These are phyloP conservation scores for Moesziomyces sp. DNA, from an alignment of 1,284 basidiomycete genomes.

Conservation along the genomic window DNA sequence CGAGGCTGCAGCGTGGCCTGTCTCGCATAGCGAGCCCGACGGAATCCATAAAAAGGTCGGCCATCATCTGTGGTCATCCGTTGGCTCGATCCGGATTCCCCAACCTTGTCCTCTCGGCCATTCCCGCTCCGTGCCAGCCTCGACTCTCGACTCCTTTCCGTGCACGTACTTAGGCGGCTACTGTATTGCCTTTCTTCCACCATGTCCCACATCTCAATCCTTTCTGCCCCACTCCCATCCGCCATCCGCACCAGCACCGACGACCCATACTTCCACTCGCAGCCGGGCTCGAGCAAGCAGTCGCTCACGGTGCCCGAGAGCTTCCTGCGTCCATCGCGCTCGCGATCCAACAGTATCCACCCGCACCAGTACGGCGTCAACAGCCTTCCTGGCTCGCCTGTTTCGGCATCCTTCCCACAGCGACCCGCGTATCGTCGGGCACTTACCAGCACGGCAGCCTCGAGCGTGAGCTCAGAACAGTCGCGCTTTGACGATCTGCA, in stretches of 20 bases:
- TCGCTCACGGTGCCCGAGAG: constrained; percentile 18
- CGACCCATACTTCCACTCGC: constrained; percentile 14
- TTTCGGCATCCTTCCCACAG: constrained; percentile 15
- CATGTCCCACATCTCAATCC: constrained; percentile 37
- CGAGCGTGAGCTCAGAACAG: constrained; percentile 13
- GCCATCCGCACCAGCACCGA: constrained; percentile 16
- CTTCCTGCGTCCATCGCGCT: constrained; percentile 10
- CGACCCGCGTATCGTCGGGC: constrained; percentile 22
- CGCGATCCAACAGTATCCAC: constrained; percentile 15
- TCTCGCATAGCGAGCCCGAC: constrained; percentile 10
- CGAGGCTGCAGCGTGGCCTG: constrained; percentile 14
- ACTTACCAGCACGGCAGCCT: constrained; percentile 17
- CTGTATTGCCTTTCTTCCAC: constrained; percentile 7
- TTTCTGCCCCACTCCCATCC: constrained; percentile 17
- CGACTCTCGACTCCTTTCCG: no score
- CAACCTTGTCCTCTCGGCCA: not conserved
- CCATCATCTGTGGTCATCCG: not conserved
- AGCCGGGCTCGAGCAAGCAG: constrained; percentile 16
- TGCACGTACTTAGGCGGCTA: no score
- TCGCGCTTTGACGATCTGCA: constrained; percentile 35
- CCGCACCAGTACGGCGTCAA: constrained; percentile 1
- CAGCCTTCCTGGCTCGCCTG: constrained; percentile 26
- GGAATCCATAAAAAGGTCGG: constrained; percentile 14
- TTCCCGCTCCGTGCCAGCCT: not conserved
- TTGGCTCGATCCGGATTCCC: constrained; percentile 23